Conservation (phyloP, 352 stramenopile genomes). For the Vaucheria bursata region DNA sequence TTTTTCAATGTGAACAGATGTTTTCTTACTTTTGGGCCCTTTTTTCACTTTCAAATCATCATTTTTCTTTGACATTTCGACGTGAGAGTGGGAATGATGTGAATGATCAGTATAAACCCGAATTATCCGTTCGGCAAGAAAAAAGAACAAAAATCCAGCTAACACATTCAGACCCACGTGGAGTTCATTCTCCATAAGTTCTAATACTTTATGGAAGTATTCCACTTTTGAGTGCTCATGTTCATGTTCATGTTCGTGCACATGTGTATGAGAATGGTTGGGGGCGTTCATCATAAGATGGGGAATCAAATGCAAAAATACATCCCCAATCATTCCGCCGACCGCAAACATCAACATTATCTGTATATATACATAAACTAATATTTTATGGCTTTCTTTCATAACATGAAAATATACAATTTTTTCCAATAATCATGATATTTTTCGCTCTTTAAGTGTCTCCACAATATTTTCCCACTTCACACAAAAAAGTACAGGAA, state of each 20-base stretch:
- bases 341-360: constrained; percentile 75
- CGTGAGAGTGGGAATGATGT: constrained; percentile 20
- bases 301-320: constrained; percentile 75
- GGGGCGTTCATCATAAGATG: constrained; percentile 61
- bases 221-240: constrained; percentile 44
- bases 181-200: constrained; percentile 18
- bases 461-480: neutral
- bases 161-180: constrained; percentile 47
- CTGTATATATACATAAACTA: neutral
- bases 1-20: too few species aligned
- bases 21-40: too few species aligned
- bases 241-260: constrained; percentile 49
- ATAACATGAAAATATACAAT: neutral
- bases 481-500: neutral
- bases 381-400: neutral
- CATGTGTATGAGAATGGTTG: constrained; percentile 53
- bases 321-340: constrained; percentile 71
- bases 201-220: constrained; percentile 16
- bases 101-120: constrained; percentile 5
- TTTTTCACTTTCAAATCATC: constrained; percentile 3
- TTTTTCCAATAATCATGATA: neutral
- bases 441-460: neutral
- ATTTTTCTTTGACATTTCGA: constrained; percentile 49
- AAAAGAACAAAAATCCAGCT: constrained; percentile 52
- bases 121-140: constrained; percentile 45